Percentiles rank a stretch among this genome's conserved stretches.
phyloP scores from a whole-genome alignment of 2,329 filamentous ascomycete species.

The Talaromyces sp. region DNA sequence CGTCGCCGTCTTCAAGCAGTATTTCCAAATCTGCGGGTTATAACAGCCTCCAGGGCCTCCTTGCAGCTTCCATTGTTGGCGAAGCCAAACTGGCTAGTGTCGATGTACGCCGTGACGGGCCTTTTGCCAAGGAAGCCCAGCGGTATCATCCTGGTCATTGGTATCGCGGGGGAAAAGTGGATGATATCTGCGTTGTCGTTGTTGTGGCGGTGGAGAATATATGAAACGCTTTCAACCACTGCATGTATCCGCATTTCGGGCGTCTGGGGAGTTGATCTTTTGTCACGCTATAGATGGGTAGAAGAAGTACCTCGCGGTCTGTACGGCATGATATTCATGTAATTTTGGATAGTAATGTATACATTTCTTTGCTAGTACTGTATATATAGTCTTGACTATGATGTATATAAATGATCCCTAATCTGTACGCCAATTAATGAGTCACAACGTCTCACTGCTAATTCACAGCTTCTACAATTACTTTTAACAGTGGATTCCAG shows the following conservation, averaged over 20 bases:
- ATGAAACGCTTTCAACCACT: not conserved
- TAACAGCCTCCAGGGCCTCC: slow-evolving; percentile 66
- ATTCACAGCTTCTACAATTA: not conserved
- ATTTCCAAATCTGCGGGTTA: slow-evolving; percentile 15
- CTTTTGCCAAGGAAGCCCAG: slow-evolving; percentile 92
- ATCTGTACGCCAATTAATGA: not conserved
- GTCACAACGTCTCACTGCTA: not conserved
- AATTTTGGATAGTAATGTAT: not conserved
- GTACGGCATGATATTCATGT: not conserved
- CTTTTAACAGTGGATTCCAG: not conserved
- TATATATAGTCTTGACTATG: too few relatives aligned
- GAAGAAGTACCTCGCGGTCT: not conserved
- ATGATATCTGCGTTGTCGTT: slow-evolving; percentile 88
- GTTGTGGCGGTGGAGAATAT: slow-evolving; percentile 63
- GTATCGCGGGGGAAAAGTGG: slow-evolving; percentile 88
- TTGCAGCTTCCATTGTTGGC: slow-evolving; percentile 73
- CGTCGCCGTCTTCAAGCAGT: slow-evolving; percentile 3
- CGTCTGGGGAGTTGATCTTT: not conserved
- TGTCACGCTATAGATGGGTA: not conserved
- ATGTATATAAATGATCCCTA: too few relatives aligned
- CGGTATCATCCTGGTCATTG: slow-evolving; percentile 79
- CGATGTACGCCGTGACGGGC: slow-evolving; percentile 77
- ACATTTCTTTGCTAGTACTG: too few relatives aligned
- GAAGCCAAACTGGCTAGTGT: slow-evolving; percentile 82
- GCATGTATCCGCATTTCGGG: not conserved